A percentile compares a stretch with the other conserved stretches of the same genome.
Evolutionary conservation across 2,329 filamentous ascomycete species (phyloP).

Genomic region (Huntiella omanensis): DNA sequence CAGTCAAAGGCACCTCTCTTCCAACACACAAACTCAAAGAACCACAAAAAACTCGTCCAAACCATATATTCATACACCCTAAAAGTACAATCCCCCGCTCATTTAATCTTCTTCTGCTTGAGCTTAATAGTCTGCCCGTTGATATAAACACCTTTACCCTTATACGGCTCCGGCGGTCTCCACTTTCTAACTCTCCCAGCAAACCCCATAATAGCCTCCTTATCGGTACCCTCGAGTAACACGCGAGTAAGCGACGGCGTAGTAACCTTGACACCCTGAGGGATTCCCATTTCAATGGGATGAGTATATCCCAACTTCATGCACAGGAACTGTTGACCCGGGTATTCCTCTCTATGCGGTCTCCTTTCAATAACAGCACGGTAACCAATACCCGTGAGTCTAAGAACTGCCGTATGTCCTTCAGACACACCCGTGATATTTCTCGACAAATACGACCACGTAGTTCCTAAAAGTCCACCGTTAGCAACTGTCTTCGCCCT

Average conservation of each 20-base stretch:
- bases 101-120: conserved; percentile 96
- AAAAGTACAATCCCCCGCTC: conserved; percentile 17
- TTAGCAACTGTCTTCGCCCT: background rate
- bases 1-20: background rate
- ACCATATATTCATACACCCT: background rate
- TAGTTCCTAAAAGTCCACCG: conserved; percentile 38
- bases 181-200: conserved; percentile 75
- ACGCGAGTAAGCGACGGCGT: conserved; percentile 83
- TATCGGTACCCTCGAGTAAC: conserved; percentile 71
- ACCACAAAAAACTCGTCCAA: background rate
- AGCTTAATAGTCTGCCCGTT: conserved; percentile 95
- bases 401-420: conserved; percentile 83
- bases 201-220: conserved; percentile 75
- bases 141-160: conserved; percentile 97
- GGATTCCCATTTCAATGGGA: conserved; percentile 76
- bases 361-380: conserved; percentile 69
- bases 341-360: conserved; percentile 52
- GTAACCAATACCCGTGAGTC: conserved; percentile 90
- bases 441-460: conserved; percentile 75
- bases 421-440: conserved; percentile 88
- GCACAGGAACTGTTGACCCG: conserved; percentile 73
- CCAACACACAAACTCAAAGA: background rate
- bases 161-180: conserved; percentile 91
- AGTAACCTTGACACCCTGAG: conserved; percentile 64
- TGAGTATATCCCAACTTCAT: conserved; percentile 95